phyloP scores from a whole-genome alignment of 306 rosid genomes.

The Acacia acuminata region DNA sequence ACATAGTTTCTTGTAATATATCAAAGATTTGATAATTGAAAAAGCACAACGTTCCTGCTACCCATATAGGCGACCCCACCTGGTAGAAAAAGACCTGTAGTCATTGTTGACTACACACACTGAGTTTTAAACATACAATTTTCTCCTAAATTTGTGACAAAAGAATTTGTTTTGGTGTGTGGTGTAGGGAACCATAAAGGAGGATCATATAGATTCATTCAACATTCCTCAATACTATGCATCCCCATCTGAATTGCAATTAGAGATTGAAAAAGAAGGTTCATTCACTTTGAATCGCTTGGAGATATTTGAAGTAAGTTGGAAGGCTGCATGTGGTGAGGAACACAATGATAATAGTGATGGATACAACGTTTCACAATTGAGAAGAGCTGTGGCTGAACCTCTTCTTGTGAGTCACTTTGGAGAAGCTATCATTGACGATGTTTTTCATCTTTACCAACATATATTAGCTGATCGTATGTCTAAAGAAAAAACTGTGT shows the following conservation, averaged over 20 bases:
- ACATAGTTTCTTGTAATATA: too few relatives aligned
- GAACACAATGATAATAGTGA: background rate
- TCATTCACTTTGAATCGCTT: background rate
- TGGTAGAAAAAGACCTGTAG: too few relatives aligned
- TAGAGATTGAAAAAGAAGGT: background rate
- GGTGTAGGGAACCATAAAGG: background rate
- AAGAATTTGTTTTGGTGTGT: too few relatives aligned
- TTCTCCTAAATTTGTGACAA: too few relatives aligned
- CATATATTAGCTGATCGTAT: slow-evolving; percentile 33
- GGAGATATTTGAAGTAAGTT: background rate
- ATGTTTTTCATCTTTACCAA: slow-evolving; percentile 35
- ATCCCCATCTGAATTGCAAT: background rate
- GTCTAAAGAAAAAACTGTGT: slow-evolving; percentile 41
- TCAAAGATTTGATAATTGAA: too few relatives aligned
- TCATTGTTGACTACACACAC: too few relatives aligned
- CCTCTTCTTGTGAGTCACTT: slow-evolving; percentile 43
- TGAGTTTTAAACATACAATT: too few relatives aligned
- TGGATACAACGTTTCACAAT: background rate
- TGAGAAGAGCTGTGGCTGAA: background rate
- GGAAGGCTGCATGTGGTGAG: background rate
- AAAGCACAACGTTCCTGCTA: too few relatives aligned
- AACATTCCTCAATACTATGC: background rate
- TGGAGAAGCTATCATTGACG: slow-evolving; percentile 50
- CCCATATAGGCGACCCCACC: too few relatives aligned
- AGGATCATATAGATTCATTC: background rate